Conservation (phyloP, 2,329 filamentous ascomycete genomes). For the Aspergillus costaricaensis region DNA sequence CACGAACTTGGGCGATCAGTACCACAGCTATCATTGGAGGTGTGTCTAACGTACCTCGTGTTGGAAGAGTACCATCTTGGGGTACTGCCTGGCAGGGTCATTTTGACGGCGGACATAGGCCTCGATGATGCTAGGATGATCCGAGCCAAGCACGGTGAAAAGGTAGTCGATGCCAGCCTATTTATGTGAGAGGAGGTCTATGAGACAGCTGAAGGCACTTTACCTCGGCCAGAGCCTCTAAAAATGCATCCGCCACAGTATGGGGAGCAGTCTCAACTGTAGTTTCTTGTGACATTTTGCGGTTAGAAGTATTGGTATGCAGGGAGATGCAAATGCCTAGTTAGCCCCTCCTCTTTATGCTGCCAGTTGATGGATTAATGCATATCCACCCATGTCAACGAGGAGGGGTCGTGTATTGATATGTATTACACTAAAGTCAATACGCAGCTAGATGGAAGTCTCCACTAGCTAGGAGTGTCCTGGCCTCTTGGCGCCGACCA, state of each 20-base stretch:
- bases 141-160: conserved; percentile 15
- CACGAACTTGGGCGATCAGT: conserved; percentile 7
- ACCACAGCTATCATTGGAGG: neutral
- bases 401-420: no score
- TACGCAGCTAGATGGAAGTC: no score
- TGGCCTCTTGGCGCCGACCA: no score
- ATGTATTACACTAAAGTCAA: no score
- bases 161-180: conserved; percentile 14
- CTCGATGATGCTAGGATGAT: conserved; percentile 18
- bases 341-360: neutral
- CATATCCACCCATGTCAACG: neutral
- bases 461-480: no score
- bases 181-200: neutral
- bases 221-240: conserved; percentile 6
- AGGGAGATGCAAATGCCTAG: neutral
- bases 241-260: conserved; percentile 3
- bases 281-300: neutral
- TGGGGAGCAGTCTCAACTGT: neutral
- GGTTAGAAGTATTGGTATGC: neutral
- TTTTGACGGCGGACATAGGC: conserved; percentile 15
- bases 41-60: conserved; percentile 1
- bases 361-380: neutral
- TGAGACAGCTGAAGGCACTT: neutral
- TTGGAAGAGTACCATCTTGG: conserved; percentile 16
- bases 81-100: conserved; percentile 10